Evolutionary conservation across 768 basidiomycete species (phyloP).

Genomic region (Leccinum boreale): DNA sequence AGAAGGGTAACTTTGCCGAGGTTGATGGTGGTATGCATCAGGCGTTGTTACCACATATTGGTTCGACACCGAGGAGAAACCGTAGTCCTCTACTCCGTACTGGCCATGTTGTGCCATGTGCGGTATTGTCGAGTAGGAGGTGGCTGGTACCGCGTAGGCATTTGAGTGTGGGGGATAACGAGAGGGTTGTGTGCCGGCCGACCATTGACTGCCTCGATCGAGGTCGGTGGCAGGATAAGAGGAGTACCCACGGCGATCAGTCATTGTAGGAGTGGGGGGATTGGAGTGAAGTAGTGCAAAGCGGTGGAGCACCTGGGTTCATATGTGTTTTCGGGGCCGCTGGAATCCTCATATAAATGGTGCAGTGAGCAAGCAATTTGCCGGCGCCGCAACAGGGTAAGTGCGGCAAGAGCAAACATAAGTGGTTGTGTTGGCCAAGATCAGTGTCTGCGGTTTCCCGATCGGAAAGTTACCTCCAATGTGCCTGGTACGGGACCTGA

Average conservation of each 20-base stretch:
- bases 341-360: slow-evolving; percentile 23
- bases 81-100: slow-evolving; percentile 24
- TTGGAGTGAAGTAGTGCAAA: slow-evolving; percentile 2
- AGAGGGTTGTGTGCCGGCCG: slow-evolving; percentile 14
- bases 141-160: slow-evolving; percentile 15
- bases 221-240: slow-evolving; percentile 17
- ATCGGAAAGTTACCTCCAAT: slow-evolving; percentile 20
- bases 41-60: slow-evolving; percentile 21
- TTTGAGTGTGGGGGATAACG: slow-evolving; percentile 24
- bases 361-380: slow-evolving; percentile 26
- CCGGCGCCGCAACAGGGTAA: slow-evolving; percentile 31
- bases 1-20: slow-evolving; percentile 27
- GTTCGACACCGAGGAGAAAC: slow-evolving; percentile 14
- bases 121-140: slow-evolving; percentile 18
- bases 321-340: slow-evolving; percentile 35
- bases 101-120: slow-evolving; percentile 21
- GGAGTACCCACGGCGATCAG: slow-evolving; percentile 31
- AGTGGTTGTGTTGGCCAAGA: slow-evolving; percentile 27
- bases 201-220: slow-evolving; percentile 25
- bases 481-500: slow-evolving; percentile 34
- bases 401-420: slow-evolving; percentile 29
- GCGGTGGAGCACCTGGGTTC: slow-evolving; percentile 24
- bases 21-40: slow-evolving; percentile 20
- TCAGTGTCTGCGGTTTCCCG: slow-evolving; percentile 26
- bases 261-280: slow-evolving; percentile 18